Base-by-base conservation (phyloP, 257 asterid species). In the Solanum piurae region DNA sequence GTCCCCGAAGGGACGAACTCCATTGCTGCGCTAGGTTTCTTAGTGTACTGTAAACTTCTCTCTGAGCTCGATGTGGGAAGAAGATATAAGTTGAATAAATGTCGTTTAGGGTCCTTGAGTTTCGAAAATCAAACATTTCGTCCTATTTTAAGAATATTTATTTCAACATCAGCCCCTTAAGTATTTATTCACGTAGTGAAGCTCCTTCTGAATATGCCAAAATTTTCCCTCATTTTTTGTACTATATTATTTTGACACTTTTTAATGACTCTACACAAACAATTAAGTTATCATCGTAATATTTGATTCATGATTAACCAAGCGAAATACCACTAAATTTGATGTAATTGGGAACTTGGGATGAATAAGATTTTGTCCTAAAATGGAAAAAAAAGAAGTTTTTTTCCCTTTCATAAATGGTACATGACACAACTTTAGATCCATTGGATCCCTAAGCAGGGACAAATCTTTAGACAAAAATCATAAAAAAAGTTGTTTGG, bases 1-100 rank as follows among this genome's bases (percentile, higher is more conserved):
- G 88, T 85, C 88, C 88, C 86, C 88, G 60, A 84, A 84, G 82
- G 83, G 85, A 36, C 84, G 0, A 4, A 4, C 37, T 34, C 37
- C 37, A 34, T 3, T 11, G 21, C 37, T 27, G 6, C 10, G 21
- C 37, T 12, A 68, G 5, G 34, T 9, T 12, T 25, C 8, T 25
- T 66, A 2, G 1, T 0, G 4, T 0, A 20, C 37, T 12, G 37
- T 5, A 68, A 3, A 2, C 9, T 1, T 69, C 0, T 69, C 4
- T 29, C 10, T 6, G 1, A 3, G 33, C 1, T 12, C 75, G 75
- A 29, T 69, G 37, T 12, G 38, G 75, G 75, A 69, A 38, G 36
- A 68, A 68, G 23, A 68, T 27, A 2, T 2, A 0, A 5, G 34
- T 66, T 3, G 1, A 25, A 3, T 68, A 68, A 68, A 27, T 27